A percentile compares a stretch with the other conserved stretches of the same genome.
Evolutionary conservation across 164 flowering plant species (phyloP).

Genomic region (Akebia trifoliata): DNA sequence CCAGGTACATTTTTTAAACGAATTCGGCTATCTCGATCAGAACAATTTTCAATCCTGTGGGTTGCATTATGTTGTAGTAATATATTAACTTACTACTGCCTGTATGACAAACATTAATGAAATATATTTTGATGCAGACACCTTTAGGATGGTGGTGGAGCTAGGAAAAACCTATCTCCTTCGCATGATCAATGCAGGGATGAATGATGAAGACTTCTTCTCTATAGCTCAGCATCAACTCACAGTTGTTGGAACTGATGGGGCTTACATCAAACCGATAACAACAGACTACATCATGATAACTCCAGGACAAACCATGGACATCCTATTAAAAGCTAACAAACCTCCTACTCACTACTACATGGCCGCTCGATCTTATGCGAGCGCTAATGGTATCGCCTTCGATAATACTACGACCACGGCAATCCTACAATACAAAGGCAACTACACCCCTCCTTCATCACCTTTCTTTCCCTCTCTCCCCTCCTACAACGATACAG

Average conservation of each 20-base stretch:
- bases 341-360: slow-evolving; percentile 18
- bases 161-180: slow-evolving; percentile 36
- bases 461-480: slow-evolving; percentile 9
- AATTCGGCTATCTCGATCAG: no score
- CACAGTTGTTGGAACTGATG: slow-evolving; percentile 28
- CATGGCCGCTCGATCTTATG: slow-evolving; percentile 31
- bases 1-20: slow-evolving; percentile 37
- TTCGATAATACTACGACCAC: slow-evolving; percentile 26
- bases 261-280: slow-evolving; percentile 20
- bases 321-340: slow-evolving; percentile 22
- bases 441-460: not conserved
- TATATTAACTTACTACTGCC: no score
- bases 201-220: slow-evolving; percentile 23
- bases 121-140: slow-evolving; percentile 19
- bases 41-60: no score
- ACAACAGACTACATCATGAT: slow-evolving; percentile 11
- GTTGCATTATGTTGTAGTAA: no score
- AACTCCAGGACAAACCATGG: slow-evolving; percentile 30
- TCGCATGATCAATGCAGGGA: slow-evolving; percentile 28
- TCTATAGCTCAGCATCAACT: slow-evolving; percentile 17
- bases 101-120: no score
- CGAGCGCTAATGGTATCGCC: not conserved
- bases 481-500: slow-evolving; percentile 21
- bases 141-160: slow-evolving; percentile 26
- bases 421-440: slow-evolving; percentile 12